A percentile compares a stretch with the other conserved stretches of the same genome.
These are phyloP conservation scores for Rubroshorea leprosula DNA, from an alignment of 345 rosid genomes.

Conservation along the genomic window DNA sequence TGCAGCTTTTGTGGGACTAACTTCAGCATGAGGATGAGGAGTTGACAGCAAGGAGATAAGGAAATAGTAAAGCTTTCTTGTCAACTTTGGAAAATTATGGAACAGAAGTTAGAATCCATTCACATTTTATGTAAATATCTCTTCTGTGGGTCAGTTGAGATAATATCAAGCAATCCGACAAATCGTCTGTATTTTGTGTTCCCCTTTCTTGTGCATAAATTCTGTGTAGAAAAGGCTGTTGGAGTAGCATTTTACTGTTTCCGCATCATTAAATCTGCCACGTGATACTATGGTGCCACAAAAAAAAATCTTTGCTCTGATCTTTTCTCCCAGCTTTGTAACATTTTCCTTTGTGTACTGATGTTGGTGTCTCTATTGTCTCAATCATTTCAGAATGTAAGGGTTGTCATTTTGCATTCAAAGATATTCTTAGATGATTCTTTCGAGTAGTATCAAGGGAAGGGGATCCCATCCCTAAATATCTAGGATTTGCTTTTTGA, in stretches of 20 bases:
- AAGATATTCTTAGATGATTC: no score
- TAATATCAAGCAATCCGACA: conserved; percentile 1
- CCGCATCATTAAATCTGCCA: neutral
- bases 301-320: no score
- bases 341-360: neutral
- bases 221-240: neutral
- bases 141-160: conserved; percentile 6
- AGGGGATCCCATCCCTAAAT: no score
- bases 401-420: no score
- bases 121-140: conserved; percentile 5
- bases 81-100: conserved; percentile 5
- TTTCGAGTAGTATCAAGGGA: no score
- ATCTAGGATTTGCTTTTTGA: no score
- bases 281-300: no score
- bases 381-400: no score
- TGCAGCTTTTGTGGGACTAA: neutral
- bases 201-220: neutral
- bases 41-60: conserved; percentile 5
- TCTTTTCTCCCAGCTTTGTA: neutral
- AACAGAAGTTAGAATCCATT: conserved; percentile 8
- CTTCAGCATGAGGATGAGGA: conserved; percentile 2
- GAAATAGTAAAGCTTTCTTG: neutral
- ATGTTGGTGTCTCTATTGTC: no score
- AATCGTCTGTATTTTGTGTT: neutral
- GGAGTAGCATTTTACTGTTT: neutral